Evolutionary conservation across 2,329 filamentous ascomycete genomes (phyloP).

Genomic region (Hirsutella minnesotensis): DNA sequence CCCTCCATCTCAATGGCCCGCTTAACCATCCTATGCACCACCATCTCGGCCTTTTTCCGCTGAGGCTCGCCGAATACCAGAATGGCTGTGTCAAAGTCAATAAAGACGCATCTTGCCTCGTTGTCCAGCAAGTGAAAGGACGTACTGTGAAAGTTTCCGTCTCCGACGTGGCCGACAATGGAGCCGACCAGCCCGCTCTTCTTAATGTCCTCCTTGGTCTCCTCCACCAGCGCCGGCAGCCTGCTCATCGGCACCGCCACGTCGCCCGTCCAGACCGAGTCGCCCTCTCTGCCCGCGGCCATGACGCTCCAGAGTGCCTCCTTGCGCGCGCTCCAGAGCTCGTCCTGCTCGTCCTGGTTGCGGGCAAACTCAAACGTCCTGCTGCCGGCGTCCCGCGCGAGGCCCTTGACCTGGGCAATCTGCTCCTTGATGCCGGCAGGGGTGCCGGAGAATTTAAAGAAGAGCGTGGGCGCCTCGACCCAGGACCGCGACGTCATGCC

Average conservation of each 20-base stretch:
- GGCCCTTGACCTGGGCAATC: slow-evolving; percentile 50
- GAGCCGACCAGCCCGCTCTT: slow-evolving; percentile 31
- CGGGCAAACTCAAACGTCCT: slow-evolving; percentile 69
- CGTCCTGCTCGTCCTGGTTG: slow-evolving; percentile 55
- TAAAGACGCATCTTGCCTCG: background rate
- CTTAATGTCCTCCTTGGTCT: slow-evolving; percentile 41
- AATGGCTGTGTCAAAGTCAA: slow-evolving; percentile 26
- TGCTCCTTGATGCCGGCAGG: slow-evolving; percentile 65
- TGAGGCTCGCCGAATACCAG: slow-evolving; percentile 54
- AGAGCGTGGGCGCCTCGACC: slow-evolving; percentile 64
- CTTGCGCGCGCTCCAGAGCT: slow-evolving; percentile 76
- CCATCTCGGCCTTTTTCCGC: slow-evolving; percentile 50
- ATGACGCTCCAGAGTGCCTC: slow-evolving; percentile 75
- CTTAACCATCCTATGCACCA: slow-evolving; percentile 80
- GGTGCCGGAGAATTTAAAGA: slow-evolving; percentile 76
- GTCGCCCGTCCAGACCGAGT: slow-evolving; percentile 76
- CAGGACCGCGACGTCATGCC: slow-evolving; percentile 55
- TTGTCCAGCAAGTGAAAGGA: slow-evolving; percentile 3
- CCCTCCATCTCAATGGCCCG: slow-evolving; percentile 75
- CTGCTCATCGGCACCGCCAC: slow-evolving; percentile 72
- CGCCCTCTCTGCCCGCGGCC: slow-evolving; percentile 50
- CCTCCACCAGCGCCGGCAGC: slow-evolving; percentile 64
- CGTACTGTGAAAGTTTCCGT: slow-evolving; percentile 65
- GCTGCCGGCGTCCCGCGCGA: slow-evolving; percentile 50
- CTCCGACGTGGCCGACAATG: slow-evolving; percentile 62